Conservation (phyloP, 306 rosid genomes). For the Astragalus membranaceus region DNA sequence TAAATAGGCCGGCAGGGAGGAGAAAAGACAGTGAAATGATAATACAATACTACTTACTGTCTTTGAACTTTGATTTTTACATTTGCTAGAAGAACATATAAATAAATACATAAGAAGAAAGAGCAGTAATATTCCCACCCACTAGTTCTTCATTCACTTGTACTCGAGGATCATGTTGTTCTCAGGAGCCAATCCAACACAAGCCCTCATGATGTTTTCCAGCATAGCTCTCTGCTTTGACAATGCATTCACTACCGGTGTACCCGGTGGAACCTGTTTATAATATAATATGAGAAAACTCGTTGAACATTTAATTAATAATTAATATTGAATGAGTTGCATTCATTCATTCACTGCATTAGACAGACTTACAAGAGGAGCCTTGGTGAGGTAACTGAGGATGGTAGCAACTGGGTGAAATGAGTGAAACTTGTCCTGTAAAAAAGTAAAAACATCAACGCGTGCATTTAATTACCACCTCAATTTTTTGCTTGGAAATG, state of each 20-base stretch:
- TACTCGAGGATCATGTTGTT: slow-evolving; percentile 97
- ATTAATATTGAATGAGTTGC: not conserved
- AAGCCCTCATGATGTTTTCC: slow-evolving; percentile 89
- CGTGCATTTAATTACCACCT: too few relatives aligned
- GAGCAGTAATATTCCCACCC: not conserved
- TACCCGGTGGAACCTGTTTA: slow-evolving; percentile 89
- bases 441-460: slow-evolving; percentile 5
- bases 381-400: slow-evolving; percentile 91
- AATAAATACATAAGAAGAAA: too few relatives aligned
- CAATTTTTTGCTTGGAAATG: too few relatives aligned
- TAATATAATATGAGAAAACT: not conserved
- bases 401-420: slow-evolving; percentile 95
- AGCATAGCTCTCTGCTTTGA: slow-evolving; percentile 96
- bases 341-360: not conserved
- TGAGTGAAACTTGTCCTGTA: slow-evolving; percentile 84
- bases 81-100: too few relatives aligned
- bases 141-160: too few relatives aligned
- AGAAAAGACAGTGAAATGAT: not conserved
- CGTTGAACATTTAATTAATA: not conserved
- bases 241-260: slow-evolving; percentile 93
- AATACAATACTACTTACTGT: too few relatives aligned
- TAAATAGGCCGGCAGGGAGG: slow-evolving; percentile 29
- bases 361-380: slow-evolving; percentile 83
- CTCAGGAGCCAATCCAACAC: slow-evolving; percentile 98
- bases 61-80: too few relatives aligned